Evolutionary conservation across 2,329 filamentous ascomycete species (phyloP), one percentile per base, ranked within the genome.

Genomic region (Cercospora janseana): DNA sequence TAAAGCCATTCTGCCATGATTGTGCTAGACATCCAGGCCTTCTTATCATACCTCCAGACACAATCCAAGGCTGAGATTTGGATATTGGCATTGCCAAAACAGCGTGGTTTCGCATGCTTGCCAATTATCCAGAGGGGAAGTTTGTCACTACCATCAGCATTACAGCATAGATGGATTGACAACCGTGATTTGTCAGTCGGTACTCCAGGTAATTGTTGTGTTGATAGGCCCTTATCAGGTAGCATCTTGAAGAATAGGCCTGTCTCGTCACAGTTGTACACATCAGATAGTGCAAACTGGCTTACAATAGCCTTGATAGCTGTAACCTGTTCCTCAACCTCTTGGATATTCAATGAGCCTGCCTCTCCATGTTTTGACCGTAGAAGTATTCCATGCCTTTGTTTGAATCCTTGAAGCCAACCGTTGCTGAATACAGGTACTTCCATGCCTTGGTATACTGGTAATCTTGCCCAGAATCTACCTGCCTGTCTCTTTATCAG

Each of bases 51-150:
- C 20, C 24, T 41, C 50, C 21, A 52, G 15, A 37, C 27, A 37
- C 37, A 52, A 20, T 46, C 27, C 5, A 49, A 20, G 26, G 21
- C n/a, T 16, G 6, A 21, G 31, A 51, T 27, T 4, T 45, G 15
- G 20, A 46, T 38, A 18, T 38, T 21, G 8, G 27, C 29, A 24
- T 29, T 16, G 6, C 41, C 41, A 46, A 51, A 38, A 40, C 16
- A 35, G n/a, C 41, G 41, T 34, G 41, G 48, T 23, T 46, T 23
- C 15, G 4, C 15, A 9, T 15, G 27, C 24, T 46, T 41, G 12
- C 49, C 43, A 27, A 52, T 48, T 9, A 52, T 29, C 49, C 43
- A 52, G 12, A 47, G n/a, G 9, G 49, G 42, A 4, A 52, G 34
- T 23, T 48, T 46, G 20, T 52, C 23, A 26, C 21, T 41, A 2